Conservation (phyloP, 148 eudicot species). For the Heliamphora exappendiculata region DNA sequence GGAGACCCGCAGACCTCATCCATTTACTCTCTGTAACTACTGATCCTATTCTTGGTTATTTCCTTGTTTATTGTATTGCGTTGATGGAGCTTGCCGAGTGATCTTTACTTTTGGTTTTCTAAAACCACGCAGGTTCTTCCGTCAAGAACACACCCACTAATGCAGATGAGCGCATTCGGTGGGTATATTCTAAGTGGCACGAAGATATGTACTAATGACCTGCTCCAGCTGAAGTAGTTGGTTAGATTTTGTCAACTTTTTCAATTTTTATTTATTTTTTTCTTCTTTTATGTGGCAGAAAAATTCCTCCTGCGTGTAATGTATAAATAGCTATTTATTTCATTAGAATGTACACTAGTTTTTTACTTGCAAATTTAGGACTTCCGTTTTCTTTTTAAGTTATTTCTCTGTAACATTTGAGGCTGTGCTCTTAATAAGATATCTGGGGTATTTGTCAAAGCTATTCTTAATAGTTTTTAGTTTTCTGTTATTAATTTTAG, state of each 20-base stretch:
- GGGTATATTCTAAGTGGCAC: conserved; percentile 86
- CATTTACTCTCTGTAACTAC: neutral
- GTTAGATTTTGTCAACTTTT: neutral
- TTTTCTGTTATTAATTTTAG: too few species aligned
- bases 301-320: too few species aligned
- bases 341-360: conserved; percentile 5
- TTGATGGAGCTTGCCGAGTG: neutral
- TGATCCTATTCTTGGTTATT: neutral
- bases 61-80: neutral
- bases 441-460: too few species aligned
- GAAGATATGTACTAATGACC: conserved; percentile 33
- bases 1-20: too few species aligned
- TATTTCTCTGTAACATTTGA: too few species aligned
- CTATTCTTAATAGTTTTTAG: too few species aligned
- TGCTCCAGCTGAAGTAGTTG: conserved; percentile 14
- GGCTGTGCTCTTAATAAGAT: too few species aligned
- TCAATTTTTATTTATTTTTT: neutral
- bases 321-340: neutral
- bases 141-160: conserved; percentile 91
- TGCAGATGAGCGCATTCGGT: conserved; percentile 94
- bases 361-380: neutral
- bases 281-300: neutral
- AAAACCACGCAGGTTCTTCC: conserved; percentile 66
- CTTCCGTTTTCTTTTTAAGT: too few species aligned
- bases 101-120: neutral